Evolutionary conservation across 2,329 filamentous ascomycete species (phyloP), one percentile per base, ranked within the genome.

Genomic region (Mycocentrospora acerina): DNA sequence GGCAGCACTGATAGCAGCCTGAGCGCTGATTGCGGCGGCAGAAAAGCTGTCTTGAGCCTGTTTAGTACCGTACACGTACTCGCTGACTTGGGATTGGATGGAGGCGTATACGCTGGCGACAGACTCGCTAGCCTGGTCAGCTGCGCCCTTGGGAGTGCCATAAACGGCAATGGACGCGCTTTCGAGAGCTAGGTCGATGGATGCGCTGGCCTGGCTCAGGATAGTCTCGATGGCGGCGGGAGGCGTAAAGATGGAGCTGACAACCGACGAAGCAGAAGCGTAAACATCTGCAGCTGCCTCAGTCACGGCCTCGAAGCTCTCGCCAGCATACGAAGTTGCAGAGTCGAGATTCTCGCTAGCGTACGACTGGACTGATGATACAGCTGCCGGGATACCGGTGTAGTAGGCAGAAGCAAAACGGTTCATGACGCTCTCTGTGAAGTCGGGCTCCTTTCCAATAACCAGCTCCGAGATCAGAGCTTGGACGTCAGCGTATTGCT

Each of bases 351-450:
- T 48, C 11, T 77, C 73, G 41, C 69, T 71, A 14, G 75, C 75
- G 29, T 77, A 75, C 45, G 75, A 80, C 8, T 71, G 78, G 15
- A 72, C 77, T 4, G 76, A 76, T 1, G 76, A 72, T 9, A 74
- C 74, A 7, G 77, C 71, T 1, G 75, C 81, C 1, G 80, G 75
- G 2, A 78, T 70, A 1, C 82, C 85, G 0, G 82, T 87, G 16
- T 81, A 80, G 57, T 91, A 93, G 1, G 82, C 86, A 3, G 79
- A 83, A 39, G 80, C 79, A 10, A 95, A 75, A 35, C 85, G 80
- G 35, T 74, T 81, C 67, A 89, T 81, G 3, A 91, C 85, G 42
- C 86, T 90, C 58, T 94, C 86, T 0, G 85, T 90, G 56, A 89
- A 94, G 11, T 83, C 81, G 0, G 87, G 83, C 60, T 94, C 88